Percentiles rank a stretch among this genome's conserved stretches.
Conservation (phyloP, 352 stramenopile species). For the Pythium phragmiticola region DNA sequence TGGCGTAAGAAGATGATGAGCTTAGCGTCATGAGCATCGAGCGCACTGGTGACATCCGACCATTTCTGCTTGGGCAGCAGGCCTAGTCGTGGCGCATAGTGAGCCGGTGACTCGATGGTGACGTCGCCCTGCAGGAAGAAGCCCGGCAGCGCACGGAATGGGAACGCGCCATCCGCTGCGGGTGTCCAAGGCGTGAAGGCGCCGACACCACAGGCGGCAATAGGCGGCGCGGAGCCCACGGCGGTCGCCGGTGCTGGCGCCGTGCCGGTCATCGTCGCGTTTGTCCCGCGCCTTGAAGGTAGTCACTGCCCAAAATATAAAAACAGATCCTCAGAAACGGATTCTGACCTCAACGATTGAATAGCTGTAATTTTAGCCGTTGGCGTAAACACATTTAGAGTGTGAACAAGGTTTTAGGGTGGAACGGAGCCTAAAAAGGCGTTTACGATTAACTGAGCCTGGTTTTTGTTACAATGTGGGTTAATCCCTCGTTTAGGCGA, state of each 20-base stretch:
- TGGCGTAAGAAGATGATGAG: conserved; percentile 65
- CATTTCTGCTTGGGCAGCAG: conserved; percentile 43
- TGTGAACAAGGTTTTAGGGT: no score
- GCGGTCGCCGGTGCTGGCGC: background rate
- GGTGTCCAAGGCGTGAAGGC: conserved; percentile 16
- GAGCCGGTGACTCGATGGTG: conserved; percentile 32
- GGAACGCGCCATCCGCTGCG: conserved; percentile 8
- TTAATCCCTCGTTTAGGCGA: conserved; percentile 8
- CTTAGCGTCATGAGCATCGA: conserved; percentile 35
- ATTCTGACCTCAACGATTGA: no score
- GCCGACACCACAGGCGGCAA: background rate
- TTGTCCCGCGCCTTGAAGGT: no score
- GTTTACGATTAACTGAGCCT: background rate
- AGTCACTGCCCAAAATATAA: no score
- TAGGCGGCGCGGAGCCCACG: background rate
- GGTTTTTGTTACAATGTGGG: background rate
- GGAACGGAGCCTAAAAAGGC: background rate
- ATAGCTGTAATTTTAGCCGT: no score
- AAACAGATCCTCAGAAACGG: no score
- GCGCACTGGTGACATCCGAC: conserved; percentile 38
- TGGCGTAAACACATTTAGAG: no score
- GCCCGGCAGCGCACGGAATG: conserved; percentile 24
- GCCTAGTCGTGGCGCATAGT: conserved; percentile 39
- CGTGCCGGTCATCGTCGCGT: background rate
- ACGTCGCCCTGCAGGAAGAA: conserved; percentile 48